Evolutionary conservation across 2,329 filamentous ascomycete species (phyloP).

Genomic region (Pseudogymnoascus sp.): DNA sequence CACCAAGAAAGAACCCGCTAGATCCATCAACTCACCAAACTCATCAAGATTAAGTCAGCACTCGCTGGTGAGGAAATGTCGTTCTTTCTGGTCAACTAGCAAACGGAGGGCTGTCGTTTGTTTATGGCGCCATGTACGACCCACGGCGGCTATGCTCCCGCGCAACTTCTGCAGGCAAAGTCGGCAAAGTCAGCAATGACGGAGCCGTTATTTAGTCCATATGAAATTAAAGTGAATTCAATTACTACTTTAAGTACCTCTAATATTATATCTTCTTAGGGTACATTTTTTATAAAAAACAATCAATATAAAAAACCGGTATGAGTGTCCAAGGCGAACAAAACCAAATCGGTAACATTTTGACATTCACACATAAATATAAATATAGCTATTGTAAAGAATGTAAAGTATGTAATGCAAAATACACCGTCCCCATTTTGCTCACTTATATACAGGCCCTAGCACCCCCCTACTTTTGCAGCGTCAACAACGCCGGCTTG

Average conservation of each 20-base stretch:
- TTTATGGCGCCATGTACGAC: neutral
- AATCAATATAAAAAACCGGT: neutral
- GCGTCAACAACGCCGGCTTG: slow-evolving; percentile 45
- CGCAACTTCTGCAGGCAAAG: no score
- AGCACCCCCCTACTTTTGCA: slow-evolving; percentile 19
- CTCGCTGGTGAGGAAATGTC: neutral
- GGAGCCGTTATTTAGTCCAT: neutral
- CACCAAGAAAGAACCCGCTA: neutral
- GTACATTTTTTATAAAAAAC: no score
- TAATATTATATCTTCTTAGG: neutral
- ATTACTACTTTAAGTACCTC: neutral
- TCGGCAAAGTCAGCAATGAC: neutral
- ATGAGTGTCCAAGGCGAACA: neutral
- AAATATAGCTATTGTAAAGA: neutral
- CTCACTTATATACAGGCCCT: neutral
- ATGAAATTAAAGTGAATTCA: neutral
- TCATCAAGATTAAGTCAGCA: neutral
- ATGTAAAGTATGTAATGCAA: neutral
- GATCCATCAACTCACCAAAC: neutral
- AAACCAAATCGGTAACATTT: neutral
- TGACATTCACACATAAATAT: neutral
- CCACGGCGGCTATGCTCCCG: neutral
- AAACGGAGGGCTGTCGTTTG: neutral
- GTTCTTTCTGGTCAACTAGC: neutral
- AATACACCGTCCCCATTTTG: neutral